Base-by-base conservation (phyloP, 2,329 filamentous ascomycete species). In the Penicillium sp. region DNA sequence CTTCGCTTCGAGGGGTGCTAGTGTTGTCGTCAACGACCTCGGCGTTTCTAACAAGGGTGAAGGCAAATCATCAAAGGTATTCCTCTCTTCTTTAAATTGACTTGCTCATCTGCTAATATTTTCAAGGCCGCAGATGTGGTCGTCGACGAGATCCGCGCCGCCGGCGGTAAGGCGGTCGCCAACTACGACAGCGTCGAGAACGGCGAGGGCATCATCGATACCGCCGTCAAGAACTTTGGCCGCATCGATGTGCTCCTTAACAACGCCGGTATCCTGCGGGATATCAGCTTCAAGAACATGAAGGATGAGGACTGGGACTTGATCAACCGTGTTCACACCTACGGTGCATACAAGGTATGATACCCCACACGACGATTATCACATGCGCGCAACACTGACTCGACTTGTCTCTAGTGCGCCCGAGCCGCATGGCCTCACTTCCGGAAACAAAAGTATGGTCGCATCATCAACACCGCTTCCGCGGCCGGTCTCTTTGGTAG, bases 281-380 rank as follows among this genome's bases (percentile, higher is more conserved):
- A 97, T 75, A 73, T 97, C 68, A 92, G 88, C 80, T 97, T 98
- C 79, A 95, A 95, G 82, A 97, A 97, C 76, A 95, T 97, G 82
- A 93, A 87, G 72, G 93, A 98, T 71, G 75, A 87, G 68, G 93
- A 98, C 72, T 98, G 93, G 93, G 92, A 98, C 69, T 76, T 96
- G 61, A 88, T 96, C 69, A 88, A 92, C 74, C 86, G 84, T 70
- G 92, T 97, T 50, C 92, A 98, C 74, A 84, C 96, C 64, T 87
- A 84, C 68, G 93, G 93, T 62, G 86, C 90, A 66, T 98, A 95
- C 81, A 97, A 95, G 72, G 77, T 78, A 61, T 38, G 62, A 41
- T 28, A 38, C 9, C 13, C 39, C 40, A 28, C 27, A 33, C 27
- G 31, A 18, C 32, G 46, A 28, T 27, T 25, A 31, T 6, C 6